Evolutionary conservation across 2,329 filamentous ascomycete genomes (phyloP).

Genomic region (Trichoderma polysporum): DNA sequence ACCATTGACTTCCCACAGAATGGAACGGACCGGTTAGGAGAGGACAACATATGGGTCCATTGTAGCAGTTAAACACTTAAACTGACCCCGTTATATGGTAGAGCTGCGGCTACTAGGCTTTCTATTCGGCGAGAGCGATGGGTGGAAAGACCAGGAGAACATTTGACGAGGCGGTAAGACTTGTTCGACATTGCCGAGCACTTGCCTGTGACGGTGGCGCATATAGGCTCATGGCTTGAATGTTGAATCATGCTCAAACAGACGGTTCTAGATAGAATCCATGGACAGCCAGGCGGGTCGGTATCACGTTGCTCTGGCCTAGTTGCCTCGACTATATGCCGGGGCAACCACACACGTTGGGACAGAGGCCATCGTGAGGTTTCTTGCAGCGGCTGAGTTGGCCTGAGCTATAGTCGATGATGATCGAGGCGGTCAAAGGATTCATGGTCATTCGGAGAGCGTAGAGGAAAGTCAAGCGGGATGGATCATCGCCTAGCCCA

Average conservation of each 20-base stretch:
- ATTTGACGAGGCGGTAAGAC: constrained; percentile 18
- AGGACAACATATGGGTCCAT: constrained; percentile 3
- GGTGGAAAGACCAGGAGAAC: neutral
- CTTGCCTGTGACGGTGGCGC: constrained; percentile 14
- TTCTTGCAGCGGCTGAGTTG: constrained; percentile 19
- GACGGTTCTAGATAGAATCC: neutral
- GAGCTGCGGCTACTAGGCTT: neutral
- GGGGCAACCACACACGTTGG: constrained; percentile 18
- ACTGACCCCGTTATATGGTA: neutral
- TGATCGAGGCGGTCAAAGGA: constrained; percentile 20
- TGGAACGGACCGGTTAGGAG: constrained; percentile 5
- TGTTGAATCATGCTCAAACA: neutral
- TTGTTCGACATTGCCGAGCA: constrained; percentile 17
- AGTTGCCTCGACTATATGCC: constrained; percentile 19
- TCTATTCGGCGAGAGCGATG: neutral
- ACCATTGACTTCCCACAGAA: constrained; percentile 2
- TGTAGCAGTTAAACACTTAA: constrained; percentile 8
- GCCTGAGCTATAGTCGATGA: neutral
- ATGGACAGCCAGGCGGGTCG: constrained; percentile 19
- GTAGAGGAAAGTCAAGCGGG: neutral
- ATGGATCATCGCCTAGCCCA: neutral
- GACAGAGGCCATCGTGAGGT: constrained; percentile 16
- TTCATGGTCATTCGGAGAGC: neutral
- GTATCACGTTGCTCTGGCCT: constrained; percentile 20
- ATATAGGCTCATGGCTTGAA: neutral